These are phyloP conservation scores for Porcisia deanei DNA, from an alignment of 208 protist genomes.

Conservation along the genomic window DNA sequence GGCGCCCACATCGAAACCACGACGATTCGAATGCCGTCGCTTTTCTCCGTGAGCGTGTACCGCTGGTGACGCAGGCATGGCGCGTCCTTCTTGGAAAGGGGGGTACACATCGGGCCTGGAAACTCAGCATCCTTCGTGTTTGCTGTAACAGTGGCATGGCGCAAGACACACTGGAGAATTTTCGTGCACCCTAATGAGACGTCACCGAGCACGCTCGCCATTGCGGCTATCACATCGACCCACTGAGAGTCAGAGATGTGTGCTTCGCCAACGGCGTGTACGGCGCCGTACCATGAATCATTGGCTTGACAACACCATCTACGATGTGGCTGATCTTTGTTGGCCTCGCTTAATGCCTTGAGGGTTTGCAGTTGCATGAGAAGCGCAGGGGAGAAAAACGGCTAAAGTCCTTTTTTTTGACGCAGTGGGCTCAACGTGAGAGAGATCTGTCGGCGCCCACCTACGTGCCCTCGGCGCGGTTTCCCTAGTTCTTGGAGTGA, in stretches of 20 bases:
- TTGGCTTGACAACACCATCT: slow-evolving; percentile 29
- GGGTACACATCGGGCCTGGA: slow-evolving; percentile 75
- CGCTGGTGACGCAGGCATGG: slow-evolving; percentile 14
- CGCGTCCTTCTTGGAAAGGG: slow-evolving; percentile 55
- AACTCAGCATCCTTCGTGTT: slow-evolving; percentile 35
- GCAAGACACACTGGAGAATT: slow-evolving; percentile 15
- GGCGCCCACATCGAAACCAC: slow-evolving; percentile 32
- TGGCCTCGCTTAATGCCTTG: slow-evolving; percentile 14
- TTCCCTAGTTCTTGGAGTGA: too few species aligned
- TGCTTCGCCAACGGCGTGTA: slow-evolving; percentile 12
- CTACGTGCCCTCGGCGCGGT: background rate
- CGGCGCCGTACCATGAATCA: slow-evolving; percentile 17
- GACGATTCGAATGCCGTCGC: slow-evolving; percentile 74
- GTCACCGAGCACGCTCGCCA: slow-evolving; percentile 1
- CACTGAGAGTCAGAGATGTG: slow-evolving; percentile 5
- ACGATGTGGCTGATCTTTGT: slow-evolving; percentile 1
- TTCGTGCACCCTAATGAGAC: background rate
- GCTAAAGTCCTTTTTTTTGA: background rate
- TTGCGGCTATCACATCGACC: background rate
- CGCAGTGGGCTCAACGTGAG: background rate
- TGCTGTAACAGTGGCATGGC: slow-evolving; percentile 19
- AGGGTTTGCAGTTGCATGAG: slow-evolving; percentile 25
- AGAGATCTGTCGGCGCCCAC: background rate
- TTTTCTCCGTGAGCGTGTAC: slow-evolving; percentile 83
- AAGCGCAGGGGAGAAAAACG: background rate